Base-by-base conservation (phyloP, 192 early-diverging fungal genomes). In the Funneliformis mosseae region DNA sequence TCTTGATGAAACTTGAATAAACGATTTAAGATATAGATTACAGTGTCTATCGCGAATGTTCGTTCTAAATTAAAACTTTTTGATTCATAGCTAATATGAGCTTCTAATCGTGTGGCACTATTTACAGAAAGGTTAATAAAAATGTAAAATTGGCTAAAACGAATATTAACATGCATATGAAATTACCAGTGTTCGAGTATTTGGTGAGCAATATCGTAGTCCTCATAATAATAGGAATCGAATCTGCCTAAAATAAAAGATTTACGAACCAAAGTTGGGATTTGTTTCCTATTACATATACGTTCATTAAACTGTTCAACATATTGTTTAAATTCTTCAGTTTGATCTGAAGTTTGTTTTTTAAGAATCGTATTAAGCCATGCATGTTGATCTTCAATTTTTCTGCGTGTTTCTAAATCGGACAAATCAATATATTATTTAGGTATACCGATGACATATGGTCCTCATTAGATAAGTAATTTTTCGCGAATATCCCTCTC, bases 1-100 rank as follows among this genome's bases (percentile, higher is more conserved):
- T 79, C 66, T 28, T 61, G 38, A 50, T 78, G 77, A 4, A 78
- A 21, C 21, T 50, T 45, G n/a, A 79, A 79, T 79, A 59, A 27
- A 21, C 67, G 45, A 59, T 67, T 79, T 60, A 79, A 69, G 39
- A 79, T 79, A 79, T 79, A 79, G 1, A 79, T 70, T n/a, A 70
- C n/a, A 48, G 67, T 70, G 23, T 70, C 67, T 38, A 70, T 70
- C 16, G 50, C 39, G 27, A 59, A 70, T 42, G 67, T 79, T 69
- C 68, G 3, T 59, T 70, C 48, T 12, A 70, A 41, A 60, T 68
- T 70, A 41, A 55, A 43, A 61, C n/a, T 23, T 8, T 78, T 60
- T 14, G 66, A 16, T 79, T 60, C 48, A 59, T 70, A 60, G 33
- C 66, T 69, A 4, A 79, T 70, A n/a, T 4, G 77, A 59, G 77